A percentile compares a stretch with the other conserved stretches of the same genome.
Evolutionary conservation across 306 rosid species (phyloP).

Genomic region (Sphenostylis stenocarpa): DNA sequence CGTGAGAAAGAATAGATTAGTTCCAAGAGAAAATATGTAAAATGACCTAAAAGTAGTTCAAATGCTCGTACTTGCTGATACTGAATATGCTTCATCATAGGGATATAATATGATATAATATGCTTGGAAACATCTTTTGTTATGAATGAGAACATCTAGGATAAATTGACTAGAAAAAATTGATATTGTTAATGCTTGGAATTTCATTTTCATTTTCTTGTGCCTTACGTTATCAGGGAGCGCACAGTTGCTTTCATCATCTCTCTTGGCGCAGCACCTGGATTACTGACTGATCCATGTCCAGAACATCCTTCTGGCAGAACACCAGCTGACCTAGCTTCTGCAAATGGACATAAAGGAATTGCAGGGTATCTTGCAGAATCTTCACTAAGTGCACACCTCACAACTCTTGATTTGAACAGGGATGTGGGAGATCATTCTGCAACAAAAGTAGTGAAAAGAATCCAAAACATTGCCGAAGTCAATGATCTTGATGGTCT

Average conservation of each 20-base stretch:
- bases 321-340: conserved; percentile 89
- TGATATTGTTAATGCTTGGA: neutral
- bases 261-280: conserved; percentile 80
- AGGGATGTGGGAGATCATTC: conserved; percentile 43
- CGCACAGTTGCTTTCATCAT: conserved; percentile 72
- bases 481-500: conserved; percentile 32
- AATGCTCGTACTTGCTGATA: neutral
- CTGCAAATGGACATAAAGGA: conserved; percentile 81
- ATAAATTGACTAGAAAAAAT: neutral
- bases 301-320: conserved; percentile 62
- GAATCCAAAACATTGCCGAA: conserved; percentile 39
- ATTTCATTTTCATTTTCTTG: conserved; percentile 25
- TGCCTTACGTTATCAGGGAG: conserved; percentile 58
- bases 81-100: neutral
- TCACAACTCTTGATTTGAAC: conserved; percentile 58
- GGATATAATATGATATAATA: neutral
- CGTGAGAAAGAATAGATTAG: neutral
- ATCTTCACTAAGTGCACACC: conserved; percentile 57
- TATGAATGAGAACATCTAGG: neutral
- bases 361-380: conserved; percentile 92
- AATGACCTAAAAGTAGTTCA: conserved; percentile 19
- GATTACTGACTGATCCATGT: conserved; percentile 72
- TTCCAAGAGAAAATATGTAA: conserved; percentile 13
- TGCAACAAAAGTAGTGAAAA: conserved; percentile 49
- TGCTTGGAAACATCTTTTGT: conserved; percentile 11